phyloP scores from a whole-genome alignment of 371 early-diverging fungal species.

The Mycotypha africana region DNA sequence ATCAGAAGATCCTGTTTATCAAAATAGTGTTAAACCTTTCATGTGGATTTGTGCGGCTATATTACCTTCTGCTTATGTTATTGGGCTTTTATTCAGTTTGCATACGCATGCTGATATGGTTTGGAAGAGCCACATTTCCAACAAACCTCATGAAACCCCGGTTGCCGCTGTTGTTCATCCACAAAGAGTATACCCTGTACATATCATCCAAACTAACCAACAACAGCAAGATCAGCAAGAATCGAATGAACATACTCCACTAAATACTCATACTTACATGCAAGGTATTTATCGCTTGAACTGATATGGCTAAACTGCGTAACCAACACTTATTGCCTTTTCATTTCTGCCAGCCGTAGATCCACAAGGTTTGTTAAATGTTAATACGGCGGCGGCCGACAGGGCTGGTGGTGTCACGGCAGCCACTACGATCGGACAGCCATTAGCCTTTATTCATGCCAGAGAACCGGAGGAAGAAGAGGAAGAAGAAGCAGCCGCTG shows the following conservation, averaged over 20 bases:
- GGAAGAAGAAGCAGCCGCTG: constrained; percentile 63
- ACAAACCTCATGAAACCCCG: background rate
- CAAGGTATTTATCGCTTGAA: no score
- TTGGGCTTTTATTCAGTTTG: constrained; percentile 91
- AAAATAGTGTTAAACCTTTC: constrained; percentile 70
- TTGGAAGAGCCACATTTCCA: constrained; percentile 52
- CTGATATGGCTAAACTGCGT: no score
- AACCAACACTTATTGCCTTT: no score
- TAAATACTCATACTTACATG: constrained; percentile 3
- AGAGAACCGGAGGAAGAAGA: constrained; percentile 52
- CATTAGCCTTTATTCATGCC: constrained; percentile 33
- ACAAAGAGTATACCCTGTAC: constrained; percentile 15
- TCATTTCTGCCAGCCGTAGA: no score
- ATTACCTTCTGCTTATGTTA: constrained; percentile 80
- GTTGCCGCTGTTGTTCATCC: background rate
- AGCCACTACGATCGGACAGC: background rate
- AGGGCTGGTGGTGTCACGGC: no score
- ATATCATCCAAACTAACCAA: constrained; percentile 10
- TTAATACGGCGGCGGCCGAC: no score
- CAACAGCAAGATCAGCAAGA: background rate
- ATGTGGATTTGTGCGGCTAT: constrained; percentile 87
- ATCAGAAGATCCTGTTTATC: constrained; percentile 76
- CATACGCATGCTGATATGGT: constrained; percentile 88
- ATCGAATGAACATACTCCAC: constrained; percentile 9
- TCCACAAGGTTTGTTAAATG: no score